Base-by-base conservation (phyloP, 129 eudicot species). In the Chrysanthemum seticuspe region DNA sequence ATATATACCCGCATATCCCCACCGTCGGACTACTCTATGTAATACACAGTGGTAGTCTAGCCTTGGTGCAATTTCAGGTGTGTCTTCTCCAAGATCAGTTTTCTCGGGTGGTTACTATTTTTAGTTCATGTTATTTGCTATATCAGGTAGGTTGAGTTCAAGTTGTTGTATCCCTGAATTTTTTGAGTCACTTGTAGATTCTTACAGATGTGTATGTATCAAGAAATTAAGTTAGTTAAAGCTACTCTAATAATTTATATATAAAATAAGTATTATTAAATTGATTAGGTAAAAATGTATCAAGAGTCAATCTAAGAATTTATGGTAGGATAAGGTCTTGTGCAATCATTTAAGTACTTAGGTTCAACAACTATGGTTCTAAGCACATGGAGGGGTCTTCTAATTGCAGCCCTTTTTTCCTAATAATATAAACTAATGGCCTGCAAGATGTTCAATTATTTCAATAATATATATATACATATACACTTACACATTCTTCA, bases 321-420 rank as follows among this genome's bases (percentile, higher is more conserved):
- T 77, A 82, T 76, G 73, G 81, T 45, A 44, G 9, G 76, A 62
- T 50, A 14, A 75, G 66, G 68, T 75, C 74, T 34, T 75, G 18
- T 34, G 65, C 72, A 74, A 76, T 80, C 76, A 69, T 74, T 75
- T 67, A 50, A 50, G 64, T 45, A 75, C 73, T 64, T 65, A 49
- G 19, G 71, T 47, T 76, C 85, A 80, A 79, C 88, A 62, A 78
- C 84, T 51, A 57, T 77, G 29, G 68, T 74, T 72, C 65, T 72
- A 27, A 68, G 85, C 88, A 84, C 88, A 84, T 80, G 88, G 85
- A 80, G 82, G 85, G 88, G 88, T 76, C 85, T 73, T 79, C 54
- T 29, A 80, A 73, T 65, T 56, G 55, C 18, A 55, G 29, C 36
- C 45, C 53, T 54, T 50, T 65, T 66, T 72, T 62, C 60, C 27